Percentiles rank a stretch among this genome's conserved stretches.
phyloP scores from a whole-genome alignment of 768 basidiomycete genomes.

The Baorangia bicolor region DNA sequence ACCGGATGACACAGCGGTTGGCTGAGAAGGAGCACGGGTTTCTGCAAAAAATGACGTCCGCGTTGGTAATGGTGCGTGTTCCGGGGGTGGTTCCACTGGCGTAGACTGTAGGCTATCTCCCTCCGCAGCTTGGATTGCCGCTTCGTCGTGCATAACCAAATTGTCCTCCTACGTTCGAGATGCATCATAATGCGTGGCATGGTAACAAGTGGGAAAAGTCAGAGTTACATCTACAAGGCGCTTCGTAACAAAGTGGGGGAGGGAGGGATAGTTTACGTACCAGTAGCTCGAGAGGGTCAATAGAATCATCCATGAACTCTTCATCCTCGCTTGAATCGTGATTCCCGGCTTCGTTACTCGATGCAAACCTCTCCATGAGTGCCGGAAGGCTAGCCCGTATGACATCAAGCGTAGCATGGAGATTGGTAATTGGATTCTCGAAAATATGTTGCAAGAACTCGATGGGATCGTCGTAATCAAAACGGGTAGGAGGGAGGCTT shows the following conservation, averaged over 20 bases:
- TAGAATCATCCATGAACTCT: constrained; percentile 1
- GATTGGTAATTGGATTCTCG: constrained; percentile 43
- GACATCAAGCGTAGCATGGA: constrained; percentile 40
- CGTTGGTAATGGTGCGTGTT: not conserved
- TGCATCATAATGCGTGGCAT: constrained; percentile 7
- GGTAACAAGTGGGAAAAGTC: constrained; percentile 21
- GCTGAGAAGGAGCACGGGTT: not conserved
- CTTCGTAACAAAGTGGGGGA: constrained; percentile 26
- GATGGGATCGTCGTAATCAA: constrained; percentile 32
- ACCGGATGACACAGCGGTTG: not conserved
- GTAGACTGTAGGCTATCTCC: constrained; percentile 1
- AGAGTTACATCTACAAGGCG: constrained; percentile 33
- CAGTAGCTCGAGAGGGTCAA: constrained; percentile 20
- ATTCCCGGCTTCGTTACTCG: constrained; percentile 8
- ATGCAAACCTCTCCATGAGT: constrained; percentile 25
- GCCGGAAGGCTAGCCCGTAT: constrained; percentile 34
- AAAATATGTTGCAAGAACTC: constrained; percentile 51
- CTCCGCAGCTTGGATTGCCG: not conserved
- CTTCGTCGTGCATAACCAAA: constrained; percentile 5
- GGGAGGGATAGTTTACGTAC: constrained; percentile 22
- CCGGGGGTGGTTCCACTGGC: not conserved
- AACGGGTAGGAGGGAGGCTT: constrained; percentile 26
- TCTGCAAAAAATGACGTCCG: constrained; percentile 11
- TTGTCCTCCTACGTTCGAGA: constrained; percentile 17
- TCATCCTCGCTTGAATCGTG: constrained; percentile 39